phyloP scores from a whole-genome alignment of 345 rosid genomes.

The Eucalyptus fibrosa region DNA sequence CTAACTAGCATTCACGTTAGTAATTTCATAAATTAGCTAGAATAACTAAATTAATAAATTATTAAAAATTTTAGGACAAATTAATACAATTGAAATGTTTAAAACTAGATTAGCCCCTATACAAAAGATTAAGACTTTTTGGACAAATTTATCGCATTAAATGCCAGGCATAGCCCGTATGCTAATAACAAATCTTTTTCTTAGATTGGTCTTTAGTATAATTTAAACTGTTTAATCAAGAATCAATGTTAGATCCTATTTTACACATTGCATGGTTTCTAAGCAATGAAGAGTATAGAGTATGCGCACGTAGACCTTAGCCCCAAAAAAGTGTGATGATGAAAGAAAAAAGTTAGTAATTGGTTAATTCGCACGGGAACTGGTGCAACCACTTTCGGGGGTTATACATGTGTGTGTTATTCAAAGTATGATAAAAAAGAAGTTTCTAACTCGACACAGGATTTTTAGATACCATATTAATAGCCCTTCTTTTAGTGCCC shows the following conservation, averaged over 20 bases:
- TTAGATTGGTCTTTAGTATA: not conserved
- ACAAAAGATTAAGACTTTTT: too few species aligned
- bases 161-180: not conserved
- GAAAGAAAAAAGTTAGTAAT: not conserved
- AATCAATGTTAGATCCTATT: not conserved
- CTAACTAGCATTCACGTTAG: accelerated
- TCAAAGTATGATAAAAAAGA: not conserved
- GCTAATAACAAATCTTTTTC: not conserved
- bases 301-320: not conserved
- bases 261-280: not conserved
- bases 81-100: accelerated
- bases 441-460: not conserved
- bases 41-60: too few species aligned
- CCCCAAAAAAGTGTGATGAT: not conserved
- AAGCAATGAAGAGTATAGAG: not conserved
- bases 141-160: not conserved
- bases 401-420: too few species aligned
- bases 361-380: not conserved
- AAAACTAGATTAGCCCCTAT: accelerated
- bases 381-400: not conserved
- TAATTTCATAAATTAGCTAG: too few species aligned
- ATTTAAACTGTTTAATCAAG: not conserved
- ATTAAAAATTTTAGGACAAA: too few species aligned
- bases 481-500: accelerated
- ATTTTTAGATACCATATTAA: not conserved